A percentile compares a stretch with the other conserved stretches of the same genome.
Conservation (phyloP, 805 yeast species). For the Barnettozyma sp. region DNA sequence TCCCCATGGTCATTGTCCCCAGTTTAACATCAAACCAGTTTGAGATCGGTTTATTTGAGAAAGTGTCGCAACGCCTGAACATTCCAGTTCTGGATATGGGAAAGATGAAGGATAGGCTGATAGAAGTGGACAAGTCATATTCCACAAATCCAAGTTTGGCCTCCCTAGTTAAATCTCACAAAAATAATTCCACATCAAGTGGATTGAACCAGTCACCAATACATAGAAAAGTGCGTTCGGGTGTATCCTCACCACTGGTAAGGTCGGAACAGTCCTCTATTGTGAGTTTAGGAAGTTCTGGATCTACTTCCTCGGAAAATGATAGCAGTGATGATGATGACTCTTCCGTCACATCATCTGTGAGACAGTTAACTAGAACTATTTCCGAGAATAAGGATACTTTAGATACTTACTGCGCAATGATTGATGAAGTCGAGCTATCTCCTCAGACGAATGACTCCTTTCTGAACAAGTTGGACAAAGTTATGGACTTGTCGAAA, state of each 20-base stretch:
- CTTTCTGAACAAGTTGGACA: constrained; percentile 12
- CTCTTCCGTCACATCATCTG: constrained; percentile 7
- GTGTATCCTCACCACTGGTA: constrained; percentile 3
- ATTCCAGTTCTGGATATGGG: constrained; percentile 5
- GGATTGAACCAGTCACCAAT: background rate
- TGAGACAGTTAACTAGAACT: constrained; percentile 8
- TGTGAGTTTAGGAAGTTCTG: background rate
- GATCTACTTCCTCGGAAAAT: constrained; percentile 7
- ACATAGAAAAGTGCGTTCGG: background rate
- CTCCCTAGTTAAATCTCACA: constrained; percentile 8
- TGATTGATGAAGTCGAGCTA: constrained; percentile 2
- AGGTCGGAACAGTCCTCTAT: constrained; percentile 2
- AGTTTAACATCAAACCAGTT: constrained; percentile 49
- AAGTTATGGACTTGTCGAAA: constrained; percentile 20
- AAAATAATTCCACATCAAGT: background rate
- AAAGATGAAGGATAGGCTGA: constrained; percentile 10
- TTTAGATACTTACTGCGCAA: constrained; percentile 5
- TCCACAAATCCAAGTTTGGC: constrained; percentile 10
- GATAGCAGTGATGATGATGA: constrained; percentile 5
- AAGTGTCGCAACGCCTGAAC: constrained; percentile 19
- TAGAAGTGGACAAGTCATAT: constrained; percentile 8
- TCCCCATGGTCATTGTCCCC: constrained; percentile 64
- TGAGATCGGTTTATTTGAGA: constrained; percentile 37
- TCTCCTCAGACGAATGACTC: background rate
- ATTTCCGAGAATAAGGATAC: constrained; percentile 7